Evolutionary conservation across 805 yeast species (phyloP).

Genomic region (Yarrowia sp.): DNA sequence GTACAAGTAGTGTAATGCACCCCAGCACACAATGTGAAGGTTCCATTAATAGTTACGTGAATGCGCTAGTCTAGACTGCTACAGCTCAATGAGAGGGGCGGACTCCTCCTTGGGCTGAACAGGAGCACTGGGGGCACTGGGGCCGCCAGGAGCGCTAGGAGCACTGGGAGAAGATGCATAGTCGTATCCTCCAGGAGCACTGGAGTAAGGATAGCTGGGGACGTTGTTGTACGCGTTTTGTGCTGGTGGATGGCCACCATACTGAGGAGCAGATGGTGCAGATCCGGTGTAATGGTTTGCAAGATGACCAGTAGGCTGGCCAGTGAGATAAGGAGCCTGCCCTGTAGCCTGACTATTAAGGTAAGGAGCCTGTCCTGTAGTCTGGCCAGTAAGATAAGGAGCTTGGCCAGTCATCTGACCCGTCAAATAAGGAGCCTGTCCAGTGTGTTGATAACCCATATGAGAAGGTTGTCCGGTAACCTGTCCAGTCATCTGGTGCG

Average conservation of each 20-base stretch:
- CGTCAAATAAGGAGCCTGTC: not conserved
- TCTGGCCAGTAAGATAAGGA: not conserved
- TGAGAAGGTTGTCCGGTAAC: not conserved
- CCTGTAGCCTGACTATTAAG: not conserved
- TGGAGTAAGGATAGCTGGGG: not conserved
- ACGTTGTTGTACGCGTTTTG: not conserved
- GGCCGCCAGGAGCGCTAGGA: constrained; percentile 1
- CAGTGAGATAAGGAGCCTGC: not conserved
- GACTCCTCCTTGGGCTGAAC: constrained; percentile 4
- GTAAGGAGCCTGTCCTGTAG: not conserved
- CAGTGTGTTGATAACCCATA: not conserved
- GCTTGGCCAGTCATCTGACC: not conserved
- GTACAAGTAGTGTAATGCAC: too few relatives aligned
- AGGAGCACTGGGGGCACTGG: not conserved
- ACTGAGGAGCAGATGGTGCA: not conserved
- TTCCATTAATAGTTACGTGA: too few relatives aligned
- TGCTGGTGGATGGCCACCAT: not conserved
- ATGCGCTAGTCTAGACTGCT: not conserved
- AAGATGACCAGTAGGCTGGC: not conserved
- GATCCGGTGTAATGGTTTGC: not conserved
- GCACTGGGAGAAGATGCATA: constrained; percentile 16
- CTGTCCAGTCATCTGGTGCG: not conserved
- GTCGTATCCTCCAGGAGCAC: constrained; percentile 6
- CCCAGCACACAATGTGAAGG: too few relatives aligned
- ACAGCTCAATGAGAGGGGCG: constrained; percentile 16